phyloP scores from a whole-genome alignment of 495 filamentous ascomycete genomes.

The Penicillium nucicola region DNA sequence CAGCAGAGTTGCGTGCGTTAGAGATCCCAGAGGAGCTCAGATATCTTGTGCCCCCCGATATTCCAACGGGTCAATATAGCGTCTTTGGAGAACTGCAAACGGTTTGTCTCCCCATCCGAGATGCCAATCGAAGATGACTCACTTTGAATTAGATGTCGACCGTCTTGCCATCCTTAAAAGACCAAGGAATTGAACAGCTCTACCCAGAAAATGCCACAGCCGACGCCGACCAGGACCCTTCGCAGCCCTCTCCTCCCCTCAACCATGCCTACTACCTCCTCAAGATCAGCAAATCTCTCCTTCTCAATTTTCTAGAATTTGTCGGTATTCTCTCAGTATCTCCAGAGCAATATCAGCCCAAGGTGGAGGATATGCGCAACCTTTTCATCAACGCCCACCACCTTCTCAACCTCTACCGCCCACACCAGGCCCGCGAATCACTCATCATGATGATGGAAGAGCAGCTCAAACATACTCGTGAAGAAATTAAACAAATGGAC shows the following conservation, averaged over 20 bases:
- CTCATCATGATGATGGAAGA: conserved; percentile 91
- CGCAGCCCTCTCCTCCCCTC: conserved; percentile 37
- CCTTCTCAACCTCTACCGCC: conserved; percentile 88
- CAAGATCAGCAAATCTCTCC: conserved; percentile 71
- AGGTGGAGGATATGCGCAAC: conserved; percentile 71
- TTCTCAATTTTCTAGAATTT: conserved; percentile 83
- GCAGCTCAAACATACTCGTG: conserved; percentile 66
- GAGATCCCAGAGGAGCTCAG: conserved; percentile 68
- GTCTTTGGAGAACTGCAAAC: conserved; percentile 69
- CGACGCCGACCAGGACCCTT: conserved; percentile 30
- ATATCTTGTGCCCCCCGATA: conserved; percentile 77
- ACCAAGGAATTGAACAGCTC: conserved; percentile 67
- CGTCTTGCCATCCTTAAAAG: conserved; percentile 62
- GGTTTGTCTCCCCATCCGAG: conserved; percentile 33
- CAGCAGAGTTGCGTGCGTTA: conserved; percentile 51
- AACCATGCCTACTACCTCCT: conserved; percentile 76
- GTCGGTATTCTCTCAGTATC: conserved; percentile 64
- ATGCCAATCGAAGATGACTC: neutral
- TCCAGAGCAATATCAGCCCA: conserved; percentile 58
- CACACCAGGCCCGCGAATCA: conserved; percentile 90
- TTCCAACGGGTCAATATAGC: conserved; percentile 71
- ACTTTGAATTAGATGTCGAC: conserved; percentile 47
- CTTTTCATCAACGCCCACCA: conserved; percentile 87
- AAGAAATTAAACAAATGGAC: conserved; percentile 75
- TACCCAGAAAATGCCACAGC: conserved; percentile 51